Base-by-base conservation (phyloP, 179 eudicot genomes). In the Amaranthus tricolor region DNA sequence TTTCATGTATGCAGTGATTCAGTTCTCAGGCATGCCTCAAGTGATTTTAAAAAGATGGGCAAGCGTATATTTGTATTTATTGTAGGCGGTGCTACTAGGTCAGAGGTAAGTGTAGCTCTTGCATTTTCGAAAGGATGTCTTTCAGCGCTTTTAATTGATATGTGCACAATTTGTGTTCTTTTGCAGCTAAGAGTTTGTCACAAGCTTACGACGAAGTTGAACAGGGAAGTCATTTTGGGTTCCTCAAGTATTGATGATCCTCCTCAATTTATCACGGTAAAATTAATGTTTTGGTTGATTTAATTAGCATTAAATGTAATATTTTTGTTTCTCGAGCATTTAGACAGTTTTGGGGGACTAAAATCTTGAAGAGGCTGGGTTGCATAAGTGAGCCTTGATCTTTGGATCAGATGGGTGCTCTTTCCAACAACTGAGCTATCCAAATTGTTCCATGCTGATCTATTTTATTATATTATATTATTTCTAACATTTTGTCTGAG, bases 191-290 rank as follows among this genome's bases (percentile, higher is more conserved):
- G 94, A 63, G 92, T 79, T 75, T 91, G 96, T 79, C 94, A 91
- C 82, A 90, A 85, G 87, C 80, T 92, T 70, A 74, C 92, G 20
- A 78, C 87, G 56, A 91, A 90, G 80, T 81, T 93, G 71, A 85
- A 89, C 71, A 74, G 96, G 77, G 98, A 93, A 77, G 67, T 93
- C 74, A 84, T 93, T 72, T 70, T 93, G 68, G 98, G 98, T n/a
- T 87, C 96, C 62, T 82, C 98, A 52, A 91, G 98, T 82, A 80
- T 91, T 21, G 98, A 91, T 61, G 98, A 93, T 74, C 98, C 98
- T 71, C 86, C 90, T 56, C 86, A 91, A 62, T 91, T 93, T 70
- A 91, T 91, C 62, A 89, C 91, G 89, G 98, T 93, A 84, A 67
- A 17, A 48, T 24, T 47, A 15, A 12, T 55, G 50, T 45, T 60